phyloP scores from a whole-genome alignment of 768 basidiomycete genomes.

The Naganishia vaughanmartiniae region DNA sequence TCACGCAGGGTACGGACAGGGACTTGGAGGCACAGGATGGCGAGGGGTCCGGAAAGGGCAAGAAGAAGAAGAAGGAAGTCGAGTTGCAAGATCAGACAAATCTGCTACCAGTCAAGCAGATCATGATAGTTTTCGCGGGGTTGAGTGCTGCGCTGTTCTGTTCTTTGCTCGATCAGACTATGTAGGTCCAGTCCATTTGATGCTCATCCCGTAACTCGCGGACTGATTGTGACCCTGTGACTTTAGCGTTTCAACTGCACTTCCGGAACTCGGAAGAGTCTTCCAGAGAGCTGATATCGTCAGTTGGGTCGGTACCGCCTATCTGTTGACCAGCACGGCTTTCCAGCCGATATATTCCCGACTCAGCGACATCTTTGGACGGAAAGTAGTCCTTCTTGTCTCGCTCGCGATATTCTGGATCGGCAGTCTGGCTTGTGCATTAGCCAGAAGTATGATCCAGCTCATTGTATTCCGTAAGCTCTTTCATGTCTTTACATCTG shows the following conservation, averaged over 20 bases:
- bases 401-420: conserved; percentile 66
- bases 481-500: too few relatives aligned
- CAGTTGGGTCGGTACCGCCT: conserved; percentile 72
- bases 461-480: conserved; percentile 63
- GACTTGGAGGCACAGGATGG: conserved; percentile 16
- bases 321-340: conserved; percentile 60
- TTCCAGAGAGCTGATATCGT: conserved; percentile 66
- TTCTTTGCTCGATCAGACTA: conserved; percentile 67
- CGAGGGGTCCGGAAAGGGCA: not conserved
- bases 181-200: conserved; percentile 47
- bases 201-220: not conserved
- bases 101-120: conserved; percentile 64
- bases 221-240: not conserved
- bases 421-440: conserved; percentile 66
- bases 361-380: conserved; percentile 53
- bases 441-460: conserved; percentile 64
- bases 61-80: conserved; percentile 36
- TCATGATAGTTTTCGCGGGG: conserved; percentile 64
- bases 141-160: conserved; percentile 64
- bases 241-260: conserved; percentile 62
- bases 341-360: conserved; percentile 59
- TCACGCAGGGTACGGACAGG: not conserved
- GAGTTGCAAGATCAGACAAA: conserved; percentile 72
- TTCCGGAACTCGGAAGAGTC: conserved; percentile 67
- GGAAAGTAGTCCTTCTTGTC: conserved; percentile 62